These are phyloP conservation scores for Colletotrichum godetiae DNA, from an alignment of 2,329 filamentous ascomycete species.

Conservation along the genomic window DNA sequence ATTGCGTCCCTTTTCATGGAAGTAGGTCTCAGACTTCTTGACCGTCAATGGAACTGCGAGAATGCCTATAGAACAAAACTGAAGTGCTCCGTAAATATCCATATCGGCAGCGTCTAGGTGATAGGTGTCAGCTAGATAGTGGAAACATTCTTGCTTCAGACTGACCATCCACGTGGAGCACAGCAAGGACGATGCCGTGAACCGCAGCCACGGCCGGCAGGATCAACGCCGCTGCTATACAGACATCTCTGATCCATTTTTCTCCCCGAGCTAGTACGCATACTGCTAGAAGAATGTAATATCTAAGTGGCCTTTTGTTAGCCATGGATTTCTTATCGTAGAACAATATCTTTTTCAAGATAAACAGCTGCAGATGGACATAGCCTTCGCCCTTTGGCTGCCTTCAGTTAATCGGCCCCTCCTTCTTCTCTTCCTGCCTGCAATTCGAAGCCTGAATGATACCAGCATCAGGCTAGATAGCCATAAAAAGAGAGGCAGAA, in stretches of 20 bases:
- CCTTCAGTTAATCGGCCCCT: background rate
- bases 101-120: constrained; percentile 71
- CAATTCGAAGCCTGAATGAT: background rate
- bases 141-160: background rate
- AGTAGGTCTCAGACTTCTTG: constrained; percentile 71
- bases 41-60: constrained; percentile 73
- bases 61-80: constrained; percentile 74
- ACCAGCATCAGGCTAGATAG: background rate
- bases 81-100: constrained; percentile 76
- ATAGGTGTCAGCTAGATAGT: background rate
- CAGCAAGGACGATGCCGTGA: constrained; percentile 71
- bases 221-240: constrained; percentile 70
- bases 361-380: background rate
- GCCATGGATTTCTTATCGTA: background rate
- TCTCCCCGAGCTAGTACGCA: constrained; percentile 72
- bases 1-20: constrained; percentile 71
- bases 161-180: constrained; percentile 68
- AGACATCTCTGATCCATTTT: constrained; percentile 72
- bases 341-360: background rate
- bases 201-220: constrained; percentile 73
- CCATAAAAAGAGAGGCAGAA: background rate
- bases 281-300: constrained; percentile 72
- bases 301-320: constrained; percentile 50
- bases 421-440: background rate
- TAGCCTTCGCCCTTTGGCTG: background rate